Percentiles rank a stretch among this genome's conserved stretches.
Evolutionary conservation across 1,139 yeast species (phyloP).

Genomic region (Lodderomyces margitis): DNA sequence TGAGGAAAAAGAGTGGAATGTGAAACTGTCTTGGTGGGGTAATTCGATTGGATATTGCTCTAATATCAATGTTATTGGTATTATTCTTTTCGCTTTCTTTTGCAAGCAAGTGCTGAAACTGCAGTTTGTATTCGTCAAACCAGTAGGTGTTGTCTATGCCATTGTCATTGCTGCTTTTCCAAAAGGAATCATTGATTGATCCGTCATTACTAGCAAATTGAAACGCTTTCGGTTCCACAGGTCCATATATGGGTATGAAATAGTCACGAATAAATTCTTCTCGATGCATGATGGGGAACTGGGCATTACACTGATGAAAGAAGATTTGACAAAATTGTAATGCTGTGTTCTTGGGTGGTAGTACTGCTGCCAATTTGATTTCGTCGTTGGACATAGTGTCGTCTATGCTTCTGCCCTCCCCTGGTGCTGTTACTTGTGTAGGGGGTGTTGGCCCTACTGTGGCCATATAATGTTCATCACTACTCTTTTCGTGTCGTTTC

Average conservation of each 20-base stretch:
- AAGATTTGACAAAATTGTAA: conserved; percentile 62
- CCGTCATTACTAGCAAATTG: conserved; percentile 55
- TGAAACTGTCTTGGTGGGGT: conserved; percentile 46
- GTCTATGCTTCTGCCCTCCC: conserved; percentile 11
- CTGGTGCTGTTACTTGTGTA: background rate
- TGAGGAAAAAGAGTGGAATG: conserved; percentile 56
- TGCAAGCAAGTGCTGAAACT: conserved; percentile 17
- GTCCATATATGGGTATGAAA: conserved; percentile 78
- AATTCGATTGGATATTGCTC: conserved; percentile 34
- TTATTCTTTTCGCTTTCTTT: background rate
- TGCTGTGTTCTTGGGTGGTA: conserved; percentile 75
- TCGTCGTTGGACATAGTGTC: background rate
- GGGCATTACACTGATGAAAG: conserved; percentile 80
- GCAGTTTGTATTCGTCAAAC: conserved; percentile 11
- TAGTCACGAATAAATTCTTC: conserved; percentile 65
- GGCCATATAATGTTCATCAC: background rate
- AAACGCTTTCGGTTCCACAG: conserved; percentile 39
- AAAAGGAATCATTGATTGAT: conserved; percentile 3
- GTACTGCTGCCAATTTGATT: conserved; percentile 39
- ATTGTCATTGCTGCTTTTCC: conserved; percentile 1
- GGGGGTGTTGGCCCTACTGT: conserved; percentile 11
- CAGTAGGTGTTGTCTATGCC: conserved; percentile 4
- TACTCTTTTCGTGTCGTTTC: conserved; percentile 19
- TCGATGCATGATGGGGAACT: conserved; percentile 77
- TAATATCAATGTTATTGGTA: conserved; percentile 10